These are phyloP conservation scores for Patellaria atrata DNA, from an alignment of 495 filamentous ascomycete species.

Conservation along the genomic window DNA sequence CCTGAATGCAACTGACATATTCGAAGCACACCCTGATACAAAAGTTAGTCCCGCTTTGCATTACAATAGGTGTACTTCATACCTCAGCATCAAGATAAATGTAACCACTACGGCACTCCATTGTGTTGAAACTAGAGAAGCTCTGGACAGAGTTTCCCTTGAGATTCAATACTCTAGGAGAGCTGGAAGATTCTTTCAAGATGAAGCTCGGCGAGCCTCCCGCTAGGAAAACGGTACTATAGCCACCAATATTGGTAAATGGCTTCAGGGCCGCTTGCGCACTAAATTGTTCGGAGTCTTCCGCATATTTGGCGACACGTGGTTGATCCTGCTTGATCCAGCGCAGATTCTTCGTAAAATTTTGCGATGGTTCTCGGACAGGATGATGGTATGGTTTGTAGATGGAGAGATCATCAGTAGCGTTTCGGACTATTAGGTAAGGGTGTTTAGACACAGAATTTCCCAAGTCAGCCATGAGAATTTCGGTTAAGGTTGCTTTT, in stretches of 20 bases:
- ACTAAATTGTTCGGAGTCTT: constrained; percentile 29
- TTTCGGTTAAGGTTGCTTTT: constrained; percentile 58
- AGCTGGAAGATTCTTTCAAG: constrained; percentile 57
- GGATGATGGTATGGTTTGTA: constrained; percentile 61
- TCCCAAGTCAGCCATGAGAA: constrained; percentile 71
- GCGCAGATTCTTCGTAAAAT: constrained; percentile 33
- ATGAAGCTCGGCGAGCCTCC: constrained; percentile 67
- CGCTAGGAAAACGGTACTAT: constrained; percentile 65
- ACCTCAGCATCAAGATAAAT: constrained; percentile 56
- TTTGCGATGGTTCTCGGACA: constrained; percentile 24
- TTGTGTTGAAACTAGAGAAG: constrained; percentile 57
- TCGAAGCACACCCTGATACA: constrained; percentile 41
- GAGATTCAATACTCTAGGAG: constrained; percentile 59
- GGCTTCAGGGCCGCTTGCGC: constrained; percentile 40
- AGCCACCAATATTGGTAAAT: constrained; percentile 54
- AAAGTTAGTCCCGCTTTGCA: constrained; percentile 19
- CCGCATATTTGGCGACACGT: constrained; percentile 37
- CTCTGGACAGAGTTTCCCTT: constrained; percentile 47
- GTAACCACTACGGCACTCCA: constrained; percentile 64
- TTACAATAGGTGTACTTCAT: no score
- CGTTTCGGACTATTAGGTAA: constrained; percentile 70
- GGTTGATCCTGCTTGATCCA: constrained; percentile 64
- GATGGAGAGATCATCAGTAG: constrained; percentile 67
- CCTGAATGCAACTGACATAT: constrained; percentile 51
- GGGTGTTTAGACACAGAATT: constrained; percentile 53